These are phyloP conservation scores for Morella rubra DNA, from an alignment of 306 rosid genomes.

Conservation along the genomic window DNA sequence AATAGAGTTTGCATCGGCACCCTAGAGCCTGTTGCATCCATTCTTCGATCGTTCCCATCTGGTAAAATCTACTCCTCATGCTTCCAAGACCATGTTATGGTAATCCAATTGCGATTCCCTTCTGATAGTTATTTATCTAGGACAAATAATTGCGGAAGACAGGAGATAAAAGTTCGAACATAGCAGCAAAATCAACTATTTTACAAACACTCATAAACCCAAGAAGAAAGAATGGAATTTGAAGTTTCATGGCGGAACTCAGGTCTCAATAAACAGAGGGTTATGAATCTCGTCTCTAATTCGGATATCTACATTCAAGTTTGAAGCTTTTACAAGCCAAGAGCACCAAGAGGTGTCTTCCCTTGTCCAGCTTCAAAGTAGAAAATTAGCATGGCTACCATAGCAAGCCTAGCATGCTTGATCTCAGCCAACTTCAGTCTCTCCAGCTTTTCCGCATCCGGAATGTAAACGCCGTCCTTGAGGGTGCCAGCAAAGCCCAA, in stretches of 20 bases:
- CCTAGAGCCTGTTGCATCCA: too few relatives aligned
- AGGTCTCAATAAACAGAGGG: not conserved
- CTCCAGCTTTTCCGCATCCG: slow-evolving; percentile 69
- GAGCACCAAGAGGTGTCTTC: slow-evolving; percentile 95
- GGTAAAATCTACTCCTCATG: not conserved
- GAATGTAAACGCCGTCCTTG: slow-evolving; percentile 63
- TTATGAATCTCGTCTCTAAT: slow-evolving; percentile 23
- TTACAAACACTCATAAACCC: slow-evolving; percentile 4
- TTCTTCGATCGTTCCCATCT: not conserved
- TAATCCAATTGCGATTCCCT: not conserved
- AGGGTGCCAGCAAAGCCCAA: slow-evolving; percentile 64
- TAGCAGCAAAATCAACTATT: not conserved
- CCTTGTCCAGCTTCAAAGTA: slow-evolving; percentile 99
- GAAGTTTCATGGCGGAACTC: slow-evolving; percentile 11
- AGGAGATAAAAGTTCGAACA: not conserved
- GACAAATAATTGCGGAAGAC: not conserved
- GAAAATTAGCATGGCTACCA: slow-evolving; percentile 93
- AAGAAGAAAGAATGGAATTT: slow-evolving; percentile 5
- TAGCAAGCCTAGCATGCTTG: slow-evolving; percentile 90
- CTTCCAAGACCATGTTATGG: not conserved
- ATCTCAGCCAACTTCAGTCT: slow-evolving; percentile 92
- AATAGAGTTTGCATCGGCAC: too few relatives aligned
- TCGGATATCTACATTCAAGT: slow-evolving; percentile 50
- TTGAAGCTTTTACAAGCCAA: slow-evolving; percentile 68
- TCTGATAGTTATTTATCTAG: too few relatives aligned